Conservation (phyloP, 225 moss, liverwort and hornwort species). For the Sphagnum tenellum region DNA sequence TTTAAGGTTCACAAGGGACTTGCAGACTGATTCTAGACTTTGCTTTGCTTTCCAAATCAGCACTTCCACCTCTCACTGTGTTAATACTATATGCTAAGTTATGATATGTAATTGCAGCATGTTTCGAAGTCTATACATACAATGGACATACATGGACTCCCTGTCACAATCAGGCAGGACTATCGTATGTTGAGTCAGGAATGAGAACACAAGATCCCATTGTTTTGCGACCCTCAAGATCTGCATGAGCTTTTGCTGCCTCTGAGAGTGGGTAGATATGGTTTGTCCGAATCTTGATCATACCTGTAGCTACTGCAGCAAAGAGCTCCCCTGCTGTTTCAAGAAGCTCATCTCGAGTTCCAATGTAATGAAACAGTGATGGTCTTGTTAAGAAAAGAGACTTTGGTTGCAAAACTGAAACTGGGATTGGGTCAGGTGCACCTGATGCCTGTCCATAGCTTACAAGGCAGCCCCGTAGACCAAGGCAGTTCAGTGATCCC, state of each 20-base stretch:
- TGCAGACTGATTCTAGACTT: too few species aligned
- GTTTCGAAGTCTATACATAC: too few species aligned
- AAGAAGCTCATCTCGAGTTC: conserved; percentile 46
- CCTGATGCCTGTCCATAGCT: conserved; percentile 73
- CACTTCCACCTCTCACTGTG: too few species aligned
- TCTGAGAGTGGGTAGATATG: conserved; percentile 52
- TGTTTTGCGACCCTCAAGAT: conserved; percentile 67
- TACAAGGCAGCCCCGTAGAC: conserved; percentile 46
- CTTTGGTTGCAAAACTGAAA: conserved; percentile 23
- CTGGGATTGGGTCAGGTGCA: conserved; percentile 25
- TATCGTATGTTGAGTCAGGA: conserved; percentile 4
- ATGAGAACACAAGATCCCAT: conserved; percentile 73
- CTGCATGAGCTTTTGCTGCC: conserved; percentile 51
- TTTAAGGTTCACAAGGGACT: too few species aligned
- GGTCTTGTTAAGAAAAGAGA: conserved; percentile 51
- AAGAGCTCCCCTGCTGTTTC: conserved; percentile 47
- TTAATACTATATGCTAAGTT: too few species aligned
- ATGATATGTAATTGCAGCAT: too few species aligned
- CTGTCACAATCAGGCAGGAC: too few species aligned
- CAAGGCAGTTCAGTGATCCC: conserved; percentile 59
- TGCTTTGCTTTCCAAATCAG: too few species aligned
- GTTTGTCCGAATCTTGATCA: conserved; percentile 53
- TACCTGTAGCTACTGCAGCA: conserved; percentile 39
- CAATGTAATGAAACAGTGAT: conserved; percentile 31
- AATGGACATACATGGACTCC: too few species aligned